Evolutionary conservation across 1,139 yeast genomes (phyloP), one percentile per base, ranked within the genome.

Genomic region (Chernovozyma aurita): DNA sequence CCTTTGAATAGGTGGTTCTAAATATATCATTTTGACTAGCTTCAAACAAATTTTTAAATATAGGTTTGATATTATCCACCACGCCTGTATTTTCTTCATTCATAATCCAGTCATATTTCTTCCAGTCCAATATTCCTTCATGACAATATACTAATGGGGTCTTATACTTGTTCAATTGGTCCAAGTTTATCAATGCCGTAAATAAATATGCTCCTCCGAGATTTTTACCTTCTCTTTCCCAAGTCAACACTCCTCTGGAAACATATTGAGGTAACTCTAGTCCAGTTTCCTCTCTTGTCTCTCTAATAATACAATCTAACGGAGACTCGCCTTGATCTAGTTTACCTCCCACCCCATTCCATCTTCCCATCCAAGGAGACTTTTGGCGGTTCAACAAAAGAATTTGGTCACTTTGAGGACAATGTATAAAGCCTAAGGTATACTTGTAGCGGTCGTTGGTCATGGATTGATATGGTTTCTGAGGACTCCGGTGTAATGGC

Each of bases 271-370:
- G 52, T 14, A 60, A 42, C n/a, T 36, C 25, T 29, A 71, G 48
- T 2, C 72, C 74, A 0, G 76, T 65, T 45, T 71, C 76, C 48
- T 71, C 76, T 14, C 45, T 30, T 0, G 74, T 63, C 47, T 71
- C 76, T 34, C 76, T 44, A 3, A 63, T 53, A 16, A 70, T 69
- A 38, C 76, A 67, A 8, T 61, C 59, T 24, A 56, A 41, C 2
- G 75, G 66, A 2, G 61, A 42, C 44, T 68, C 75, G 8, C 42
- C 52, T 0, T 45, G 38, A 20, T 69, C 70, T 14, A 70, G 44
- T 43, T 71, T 70, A 1, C 77, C 77, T 3, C 76, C 76, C 12
- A 71, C 70, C 2, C 76, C 77, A 43, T 70, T 70, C 76, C 76
- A 71, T 37, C 68, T 52, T 2, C 77, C 77, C 75, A 68, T 70